Base-by-base conservation (phyloP, 2,329 filamentous ascomycete genomes). In the Cladophialophora chaetospira region DNA sequence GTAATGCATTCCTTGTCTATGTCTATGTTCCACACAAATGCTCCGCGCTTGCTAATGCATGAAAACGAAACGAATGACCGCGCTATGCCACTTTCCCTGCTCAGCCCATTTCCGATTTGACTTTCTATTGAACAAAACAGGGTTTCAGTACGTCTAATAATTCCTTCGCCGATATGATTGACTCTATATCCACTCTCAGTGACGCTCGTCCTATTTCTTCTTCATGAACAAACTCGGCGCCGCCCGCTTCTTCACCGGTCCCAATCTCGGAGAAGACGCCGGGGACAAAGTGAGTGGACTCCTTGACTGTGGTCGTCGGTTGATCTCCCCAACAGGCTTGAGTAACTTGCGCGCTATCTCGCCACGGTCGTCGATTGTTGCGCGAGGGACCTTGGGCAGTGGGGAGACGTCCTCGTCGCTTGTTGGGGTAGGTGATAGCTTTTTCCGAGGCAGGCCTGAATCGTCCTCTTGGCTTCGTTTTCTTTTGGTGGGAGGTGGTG, bases 171-270 rank as follows among this genome's bases (percentile, higher is more conserved):
- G n/a, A n/a, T n/a, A n/a, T n/a, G n/a, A n/a, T n/a, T n/a, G n/a
- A n/a, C n/a, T n/a, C n/a, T n/a, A n/a, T n/a, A n/a, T n/a, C n/a
- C n/a, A n/a, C n/a, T n/a, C n/a, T n/a, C n/a, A n/a, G n/a, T n/a
- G n/a, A n/a, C 11, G 36, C 3, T 8, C 6, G 15, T 19, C 23
- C 31, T 40, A 40, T 19, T 40, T 40, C 36, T 15, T 40, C 36
- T 21, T 40, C 47, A 57, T 51, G 42, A 63, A 63, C 15, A 60
- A 42, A 25, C 52, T 58, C 15, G 61, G 58, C 2, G 55, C 45
- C 23, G 44, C 17, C 1, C 35, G 33, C 36, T 61, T 63, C 53
- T 63, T 61, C 40, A 58, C 8, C 19, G 46, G 45, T 4, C 29
- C 40, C 45, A 31, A 19, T 6, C 31, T 25, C 31, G 21, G 31